Evolutionary conservation across 805 yeast species (phyloP).

Genomic region (Saccharomycopsis capsularis): DNA sequence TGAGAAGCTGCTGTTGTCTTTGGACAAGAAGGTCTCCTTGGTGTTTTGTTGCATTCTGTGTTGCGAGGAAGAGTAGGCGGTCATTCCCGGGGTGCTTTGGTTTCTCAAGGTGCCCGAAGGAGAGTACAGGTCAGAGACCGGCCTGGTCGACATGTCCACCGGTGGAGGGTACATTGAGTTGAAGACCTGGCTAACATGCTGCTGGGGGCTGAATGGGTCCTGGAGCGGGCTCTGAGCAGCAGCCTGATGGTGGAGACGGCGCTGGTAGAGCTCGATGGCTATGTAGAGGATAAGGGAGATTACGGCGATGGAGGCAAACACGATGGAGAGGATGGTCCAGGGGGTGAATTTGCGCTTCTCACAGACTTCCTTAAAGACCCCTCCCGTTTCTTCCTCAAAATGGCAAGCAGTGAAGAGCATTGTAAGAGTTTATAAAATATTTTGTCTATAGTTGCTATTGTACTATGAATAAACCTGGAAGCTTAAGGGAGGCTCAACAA

Average conservation of each 20-base stretch:
- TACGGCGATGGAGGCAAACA: conserved; percentile 2
- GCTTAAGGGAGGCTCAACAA: neutral
- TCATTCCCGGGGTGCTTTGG: neutral
- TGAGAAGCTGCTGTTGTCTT: neutral
- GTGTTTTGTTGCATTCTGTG: neutral
- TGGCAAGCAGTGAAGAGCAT: neutral
- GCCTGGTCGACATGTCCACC: neutral
- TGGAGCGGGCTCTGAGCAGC: neutral
- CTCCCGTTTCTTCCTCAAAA: neutral
- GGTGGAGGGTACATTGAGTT: neutral
- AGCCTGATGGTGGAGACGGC: neutral
- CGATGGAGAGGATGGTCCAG: conserved; percentile 5
- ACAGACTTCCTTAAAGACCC: neutral
- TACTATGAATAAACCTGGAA: neutral
- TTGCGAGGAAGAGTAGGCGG: neutral
- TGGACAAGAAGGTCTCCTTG: neutral
- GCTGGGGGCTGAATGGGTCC: too few relatives aligned
- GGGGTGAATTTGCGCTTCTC: neutral
- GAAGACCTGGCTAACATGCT: neutral
- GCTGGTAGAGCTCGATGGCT: neutral
- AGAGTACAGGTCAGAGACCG: neutral
- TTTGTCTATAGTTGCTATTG: neutral
- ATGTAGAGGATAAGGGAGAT: neutral
- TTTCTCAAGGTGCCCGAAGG: neutral
- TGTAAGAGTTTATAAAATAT: neutral